A percentile compares a stretch with the other conserved stretches of the same genome.
phyloP scores from a whole-genome alignment of 2,329 filamentous ascomycete genomes.

The Aureobasidium sp. region DNA sequence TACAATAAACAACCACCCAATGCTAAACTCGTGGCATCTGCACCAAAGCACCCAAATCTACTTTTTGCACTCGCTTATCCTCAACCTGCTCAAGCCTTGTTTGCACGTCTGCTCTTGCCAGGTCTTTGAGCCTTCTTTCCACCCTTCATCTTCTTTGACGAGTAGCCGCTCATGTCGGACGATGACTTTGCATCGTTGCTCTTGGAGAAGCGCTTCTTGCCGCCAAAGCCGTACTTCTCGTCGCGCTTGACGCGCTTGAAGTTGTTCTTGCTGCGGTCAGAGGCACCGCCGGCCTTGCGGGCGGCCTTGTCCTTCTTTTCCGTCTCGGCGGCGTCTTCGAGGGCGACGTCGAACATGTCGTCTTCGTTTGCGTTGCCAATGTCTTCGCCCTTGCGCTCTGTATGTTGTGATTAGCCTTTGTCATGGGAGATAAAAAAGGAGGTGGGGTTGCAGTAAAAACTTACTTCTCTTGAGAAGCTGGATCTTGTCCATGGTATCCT shows the following conservation, averaged over 20 bases:
- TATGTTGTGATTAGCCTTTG: conserved; percentile 6
- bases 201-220: conserved; percentile 88
- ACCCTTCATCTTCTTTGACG: conserved; percentile 76
- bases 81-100: background rate
- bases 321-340: conserved; percentile 59
- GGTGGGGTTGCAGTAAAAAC: too few species aligned
- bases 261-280: conserved; percentile 37
- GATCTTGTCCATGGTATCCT: conserved; percentile 91
- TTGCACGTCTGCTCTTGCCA: conserved; percentile 35
- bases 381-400: conserved; percentile 75
- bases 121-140: conserved; percentile 25
- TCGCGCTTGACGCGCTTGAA: conserved; percentile 88
- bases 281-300: conserved; percentile 24
- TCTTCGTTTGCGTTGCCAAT: conserved; percentile 64
- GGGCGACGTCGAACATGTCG: conserved; percentile 84
- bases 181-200: conserved; percentile 81
- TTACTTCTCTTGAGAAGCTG: conserved; percentile 89
- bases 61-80: background rate
- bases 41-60: background rate
- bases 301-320: conserved; percentile 38
- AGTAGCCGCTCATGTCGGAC: conserved; percentile 74
- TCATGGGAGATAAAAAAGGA: background rate
- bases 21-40: background rate
- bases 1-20: conserved; percentile 1
- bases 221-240: conserved; percentile 88